Percentiles rank a stretch among this genome's conserved stretches.
phyloP scores from a whole-genome alignment of 2,329 filamentous ascomycete genomes.

The Nakataea oryzae region DNA sequence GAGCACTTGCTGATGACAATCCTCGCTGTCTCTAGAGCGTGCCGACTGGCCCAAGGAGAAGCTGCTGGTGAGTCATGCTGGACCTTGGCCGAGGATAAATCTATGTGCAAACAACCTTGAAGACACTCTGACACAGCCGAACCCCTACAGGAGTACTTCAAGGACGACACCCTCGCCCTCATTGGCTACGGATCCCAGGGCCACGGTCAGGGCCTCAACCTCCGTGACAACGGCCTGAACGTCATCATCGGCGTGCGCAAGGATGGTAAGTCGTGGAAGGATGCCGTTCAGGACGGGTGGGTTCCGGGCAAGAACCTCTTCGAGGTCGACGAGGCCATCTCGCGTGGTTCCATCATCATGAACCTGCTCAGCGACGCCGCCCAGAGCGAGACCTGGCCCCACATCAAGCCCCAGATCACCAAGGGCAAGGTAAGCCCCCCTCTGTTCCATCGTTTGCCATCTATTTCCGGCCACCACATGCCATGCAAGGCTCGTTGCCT shows the following conservation, averaged over 20 bases:
- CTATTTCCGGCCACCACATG: background rate
- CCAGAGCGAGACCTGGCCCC: slow-evolving; percentile 97
- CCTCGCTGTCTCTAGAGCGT: slow-evolving; percentile 58
- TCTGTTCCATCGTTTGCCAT: background rate
- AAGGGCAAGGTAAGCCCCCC: slow-evolving; percentile 77
- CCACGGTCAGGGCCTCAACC: slow-evolving; percentile 98
- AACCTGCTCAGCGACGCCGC: slow-evolving; percentile 97
- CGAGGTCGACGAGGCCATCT: slow-evolving; percentile 93
- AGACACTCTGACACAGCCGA: slow-evolving; percentile 1
- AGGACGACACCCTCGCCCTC: slow-evolving; percentile 96
- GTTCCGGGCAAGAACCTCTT: slow-evolving; percentile 98
- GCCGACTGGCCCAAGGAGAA: slow-evolving; percentile 98
- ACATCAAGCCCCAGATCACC: slow-evolving; percentile 94
- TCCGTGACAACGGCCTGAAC: slow-evolving; percentile 98
- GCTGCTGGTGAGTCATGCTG: slow-evolving; percentile 64
- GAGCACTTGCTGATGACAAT: background rate
- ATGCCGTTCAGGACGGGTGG: slow-evolving; percentile 95
- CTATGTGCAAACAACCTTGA: background rate
- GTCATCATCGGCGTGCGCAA: slow-evolving; percentile 98
- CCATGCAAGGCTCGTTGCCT: too few species aligned
- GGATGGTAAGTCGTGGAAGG: slow-evolving; percentile 97
- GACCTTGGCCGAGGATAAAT: background rate
- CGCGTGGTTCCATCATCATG: slow-evolving; percentile 92
- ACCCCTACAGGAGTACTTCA: slow-evolving; percentile 80
- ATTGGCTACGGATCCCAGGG: slow-evolving; percentile 98